Conservation (phyloP, 164 flowering plant species). For the Platanus orientalis region DNA sequence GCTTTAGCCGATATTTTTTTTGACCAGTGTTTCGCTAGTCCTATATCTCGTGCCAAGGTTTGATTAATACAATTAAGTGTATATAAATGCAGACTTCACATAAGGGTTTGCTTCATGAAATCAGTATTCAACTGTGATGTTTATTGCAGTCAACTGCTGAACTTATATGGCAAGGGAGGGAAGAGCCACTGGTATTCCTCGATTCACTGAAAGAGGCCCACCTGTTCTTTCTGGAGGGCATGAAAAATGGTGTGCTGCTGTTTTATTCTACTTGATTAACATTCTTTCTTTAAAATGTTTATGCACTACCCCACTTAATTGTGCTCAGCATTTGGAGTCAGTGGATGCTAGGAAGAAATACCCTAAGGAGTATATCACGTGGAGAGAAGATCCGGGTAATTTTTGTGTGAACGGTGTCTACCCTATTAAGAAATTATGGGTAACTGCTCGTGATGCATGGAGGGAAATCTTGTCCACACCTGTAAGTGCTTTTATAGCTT, state of each 20-base stretch:
- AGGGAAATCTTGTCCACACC: conserved; percentile 52
- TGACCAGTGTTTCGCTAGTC: conserved; percentile 72
- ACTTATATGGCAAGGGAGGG: conserved; percentile 59
- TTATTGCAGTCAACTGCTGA: conserved; percentile 64
- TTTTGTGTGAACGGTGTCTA: conserved; percentile 56
- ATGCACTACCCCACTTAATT: conserved; percentile 25
- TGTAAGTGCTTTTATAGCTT: conserved; percentile 27
- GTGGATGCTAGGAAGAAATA: conserved; percentile 67
- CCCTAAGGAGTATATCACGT: conserved; percentile 49
- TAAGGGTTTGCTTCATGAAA: background rate
- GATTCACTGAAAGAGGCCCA: conserved; percentile 74
- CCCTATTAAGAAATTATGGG: conserved; percentile 51
- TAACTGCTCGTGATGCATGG: conserved; percentile 61
- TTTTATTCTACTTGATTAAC: background rate
- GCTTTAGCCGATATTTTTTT: conserved; percentile 49
- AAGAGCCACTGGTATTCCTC: conserved; percentile 61
- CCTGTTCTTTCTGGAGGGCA: conserved; percentile 66
- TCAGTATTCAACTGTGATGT: conserved; percentile 9
- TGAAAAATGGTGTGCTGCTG: conserved; percentile 64
- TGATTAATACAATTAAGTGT: background rate
- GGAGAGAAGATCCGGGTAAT: conserved; percentile 79
- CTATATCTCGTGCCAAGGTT: conserved; percentile 81
- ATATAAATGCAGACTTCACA: background rate
- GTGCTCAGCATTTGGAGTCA: conserved; percentile 60
- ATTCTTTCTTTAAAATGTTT: conserved; percentile 7